Base-by-base conservation (phyloP, 1,284 basidiomycete genomes). In the Rhodotorula sp. region DNA sequence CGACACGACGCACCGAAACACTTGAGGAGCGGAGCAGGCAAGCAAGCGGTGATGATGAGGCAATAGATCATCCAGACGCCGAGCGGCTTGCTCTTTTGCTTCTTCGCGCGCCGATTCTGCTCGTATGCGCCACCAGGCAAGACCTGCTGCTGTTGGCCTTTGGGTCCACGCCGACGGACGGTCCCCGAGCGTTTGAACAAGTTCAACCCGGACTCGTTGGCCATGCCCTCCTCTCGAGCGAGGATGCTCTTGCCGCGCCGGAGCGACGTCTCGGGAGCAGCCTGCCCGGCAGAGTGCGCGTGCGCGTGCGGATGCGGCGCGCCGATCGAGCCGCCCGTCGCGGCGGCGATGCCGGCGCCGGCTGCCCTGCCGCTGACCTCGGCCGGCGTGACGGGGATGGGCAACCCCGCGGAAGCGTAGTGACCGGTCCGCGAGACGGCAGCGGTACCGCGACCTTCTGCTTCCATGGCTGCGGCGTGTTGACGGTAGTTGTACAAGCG, bases 61-160 rank as follows among this genome's bases (percentile, higher is more conserved):
- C 92, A 97, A 82, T 96, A 99, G 74, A 92, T 88, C 89, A 97
- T 96, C 95, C 95, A 99, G 37, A 87, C 86, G 70, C 93, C 89
- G 73, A 94, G 89, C 88, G 85, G 78, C 88, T 91, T 18, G 29
- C 53, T 54, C 85, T 85, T 72, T 84, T 82, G 80, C 60, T 62
- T 55, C 67, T 69, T 69, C 56, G 73, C 60, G 60, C 66, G 66
- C 64, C 66, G 64, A 4, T 59, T 55, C n/a, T 74, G 73, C 60
- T 76, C 76, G 70, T 77, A 66, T 18, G 61, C 62, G 12, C 71
- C 73, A 10, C 69, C 76, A 64, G 90, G 85, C 12, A 54, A 26
- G 18, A 26, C 53, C 17, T 54, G 53, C 53, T 54, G 53, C 26
- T 54, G 53, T 17, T 54, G 53, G 8, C 53, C 53, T 15, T 54